Evolutionary conservation across 2,329 filamentous ascomycete species (phyloP).

Genomic region (Elsinoe batatas): DNA sequence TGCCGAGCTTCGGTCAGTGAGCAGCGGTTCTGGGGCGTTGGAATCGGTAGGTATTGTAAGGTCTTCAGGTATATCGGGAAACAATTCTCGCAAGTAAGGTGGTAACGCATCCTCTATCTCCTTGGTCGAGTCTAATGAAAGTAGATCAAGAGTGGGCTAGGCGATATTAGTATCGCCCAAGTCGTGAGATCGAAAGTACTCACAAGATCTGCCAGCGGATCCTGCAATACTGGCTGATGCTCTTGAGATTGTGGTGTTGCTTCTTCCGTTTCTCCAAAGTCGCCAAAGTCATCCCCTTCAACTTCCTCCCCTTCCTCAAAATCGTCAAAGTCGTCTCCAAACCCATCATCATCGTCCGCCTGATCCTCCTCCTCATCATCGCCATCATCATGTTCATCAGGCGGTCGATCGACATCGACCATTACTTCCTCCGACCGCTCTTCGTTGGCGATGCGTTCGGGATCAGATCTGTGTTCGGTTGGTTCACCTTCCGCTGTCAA

Average conservation of each 20-base stretch:
- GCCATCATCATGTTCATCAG: slow-evolving; percentile 17
- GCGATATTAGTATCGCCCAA: slow-evolving; percentile 46
- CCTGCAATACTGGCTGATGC: slow-evolving; percentile 21
- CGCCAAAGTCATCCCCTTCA: slow-evolving; percentile 41
- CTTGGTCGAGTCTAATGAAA: slow-evolving; percentile 32
- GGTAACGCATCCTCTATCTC: slow-evolving; percentile 52
- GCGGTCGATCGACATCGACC: background rate
- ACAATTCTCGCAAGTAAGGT: slow-evolving; percentile 58
- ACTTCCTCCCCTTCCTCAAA: slow-evolving; percentile 43
- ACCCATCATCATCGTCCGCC: slow-evolving; percentile 54
- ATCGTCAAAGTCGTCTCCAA: slow-evolving; percentile 60
- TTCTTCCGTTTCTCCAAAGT: slow-evolving; percentile 38
- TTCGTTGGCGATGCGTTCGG: slow-evolving; percentile 16
- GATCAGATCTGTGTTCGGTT: slow-evolving; percentile 41
- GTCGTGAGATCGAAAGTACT: slow-evolving; percentile 34
- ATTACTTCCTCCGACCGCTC: background rate
- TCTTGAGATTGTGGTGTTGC: background rate
- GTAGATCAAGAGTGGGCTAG: slow-evolving; percentile 2
- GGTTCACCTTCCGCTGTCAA: slow-evolving; percentile 54
- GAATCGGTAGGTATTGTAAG: slow-evolving; percentile 20
- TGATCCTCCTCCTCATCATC: slow-evolving; percentile 28
- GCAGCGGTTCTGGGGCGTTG: slow-evolving; percentile 43
- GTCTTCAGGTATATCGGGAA: slow-evolving; percentile 43
- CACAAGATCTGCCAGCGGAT: slow-evolving; percentile 39
- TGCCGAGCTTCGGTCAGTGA: slow-evolving; percentile 76